Base-by-base conservation (phyloP, 2,329 filamentous ascomycete genomes). In the Colletotrichum limetticola region DNA sequence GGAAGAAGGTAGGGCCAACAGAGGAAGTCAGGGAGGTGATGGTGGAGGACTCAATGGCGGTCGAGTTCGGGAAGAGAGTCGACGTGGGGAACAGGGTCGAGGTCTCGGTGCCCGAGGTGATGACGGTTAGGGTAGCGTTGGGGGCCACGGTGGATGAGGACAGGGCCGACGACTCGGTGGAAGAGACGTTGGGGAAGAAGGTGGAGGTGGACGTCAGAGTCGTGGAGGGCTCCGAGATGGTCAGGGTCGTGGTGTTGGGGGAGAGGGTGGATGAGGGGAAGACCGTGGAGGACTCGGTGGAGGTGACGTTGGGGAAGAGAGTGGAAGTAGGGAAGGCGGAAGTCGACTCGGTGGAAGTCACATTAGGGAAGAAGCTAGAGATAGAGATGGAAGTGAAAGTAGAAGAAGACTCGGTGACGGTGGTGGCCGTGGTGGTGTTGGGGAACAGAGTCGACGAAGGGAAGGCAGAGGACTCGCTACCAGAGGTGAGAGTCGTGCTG, bases 131-230 rank as follows among this genome's bases (percentile, higher is more conserved):
- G 22, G 68, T 70, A 24, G 24, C 52, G 53, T 69, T 69, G 7
- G 67, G 67, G 67, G 65, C 64, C n/a, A 66, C n/a, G 32, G 66
- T 59, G 11, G 66, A 69, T 1, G 64, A 59, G 64, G 53, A 35
- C 4, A 28, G 28, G 30, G 57, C 53, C 1, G 65, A 61, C 4
- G 57, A 26, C 42, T 53, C 66, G 22, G 66, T 26, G 26, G 53
- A 26, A 5, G 53, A 55, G 22, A 26, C 46, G 64, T 66, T 66
- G 1, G 64, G 64, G 64, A 66, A 66, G 26, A 65, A 32, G 16
- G 62, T 56, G 12, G 62, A 65, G 9, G 64, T 42, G 16, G 57
- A 30, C 5, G 42, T 16, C 4, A 24, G 24, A 8, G 66, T 64
- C 8, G 35, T 56, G 1, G 68, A 49, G 5, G 63, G 37, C 30